These are phyloP conservation scores for Zygosaccharomyces bisporus DNA, from an alignment of 805 yeast species.

Conservation along the genomic window DNA sequence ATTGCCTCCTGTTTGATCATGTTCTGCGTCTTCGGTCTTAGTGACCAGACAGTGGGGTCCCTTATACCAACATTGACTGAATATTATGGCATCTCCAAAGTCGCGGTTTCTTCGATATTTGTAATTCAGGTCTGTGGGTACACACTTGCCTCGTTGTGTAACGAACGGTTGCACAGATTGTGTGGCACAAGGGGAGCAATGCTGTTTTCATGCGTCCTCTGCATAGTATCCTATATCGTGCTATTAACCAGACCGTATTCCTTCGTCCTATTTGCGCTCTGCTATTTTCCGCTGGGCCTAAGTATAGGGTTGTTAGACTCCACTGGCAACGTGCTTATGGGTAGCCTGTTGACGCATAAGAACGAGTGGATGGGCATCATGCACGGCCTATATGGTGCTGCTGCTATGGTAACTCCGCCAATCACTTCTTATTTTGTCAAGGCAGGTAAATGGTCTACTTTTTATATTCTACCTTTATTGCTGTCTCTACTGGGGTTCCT, in stretches of 20 bases:
- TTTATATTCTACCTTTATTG: conserved; percentile 36
- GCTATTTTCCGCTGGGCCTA: conserved; percentile 34
- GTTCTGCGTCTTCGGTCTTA: conserved; percentile 34
- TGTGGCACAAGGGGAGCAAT: conserved; percentile 34
- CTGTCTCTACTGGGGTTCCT: conserved; percentile 35
- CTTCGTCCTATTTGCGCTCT: conserved; percentile 23
- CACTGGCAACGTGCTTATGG: conserved; percentile 33
- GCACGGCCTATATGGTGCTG: conserved; percentile 70
- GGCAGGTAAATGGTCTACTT: conserved; percentile 30
- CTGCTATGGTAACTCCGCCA: conserved; percentile 68
- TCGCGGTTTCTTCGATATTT: conserved; percentile 31
- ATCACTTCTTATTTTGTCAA: conserved; percentile 46
- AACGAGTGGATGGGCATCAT: conserved; percentile 56
- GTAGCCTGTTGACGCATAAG: conserved; percentile 41
- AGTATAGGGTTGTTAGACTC: conserved; percentile 36
- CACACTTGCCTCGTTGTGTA: conserved; percentile 29
- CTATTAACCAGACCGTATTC: conserved; percentile 26
- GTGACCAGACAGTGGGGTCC: conserved; percentile 36
- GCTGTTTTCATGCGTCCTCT: conserved; percentile 20
- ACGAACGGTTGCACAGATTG: conserved; percentile 27
- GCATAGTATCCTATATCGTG: conserved; percentile 20
- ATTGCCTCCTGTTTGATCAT: conserved; percentile 28
- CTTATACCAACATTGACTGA: conserved; percentile 32
- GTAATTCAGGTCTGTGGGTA: conserved; percentile 33
- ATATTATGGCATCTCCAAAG: conserved; percentile 27